Percentiles rank a stretch among this genome's conserved stretches.
phyloP scores from a whole-genome alignment of 2,329 filamentous ascomycete species.

The Phaeomoniella chlamydospora region DNA sequence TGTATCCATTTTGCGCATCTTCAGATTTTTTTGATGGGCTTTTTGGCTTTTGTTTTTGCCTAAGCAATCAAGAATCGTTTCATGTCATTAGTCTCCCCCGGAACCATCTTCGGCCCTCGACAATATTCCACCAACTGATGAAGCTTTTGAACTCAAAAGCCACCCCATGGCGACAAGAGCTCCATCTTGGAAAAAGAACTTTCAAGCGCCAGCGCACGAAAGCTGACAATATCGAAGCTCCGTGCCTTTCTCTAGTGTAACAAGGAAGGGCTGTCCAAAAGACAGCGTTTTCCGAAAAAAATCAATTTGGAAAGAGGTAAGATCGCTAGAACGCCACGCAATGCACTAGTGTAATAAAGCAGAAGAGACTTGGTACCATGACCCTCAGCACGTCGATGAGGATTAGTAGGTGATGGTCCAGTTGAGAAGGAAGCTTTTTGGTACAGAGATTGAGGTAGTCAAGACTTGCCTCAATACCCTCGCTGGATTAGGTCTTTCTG shows the following conservation, averaged over 20 bases:
- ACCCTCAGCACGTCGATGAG: too few relatives aligned
- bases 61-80: background rate
- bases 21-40: too few relatives aligned
- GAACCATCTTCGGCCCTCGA: too few relatives aligned
- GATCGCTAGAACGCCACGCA: background rate
- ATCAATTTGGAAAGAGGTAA: background rate
- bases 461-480: background rate
- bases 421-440: background rate
- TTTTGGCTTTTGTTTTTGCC: background rate
- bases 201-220: background rate
- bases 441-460: background rate
- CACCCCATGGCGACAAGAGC: background rate
- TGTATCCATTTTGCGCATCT: background rate
- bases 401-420: too few relatives aligned
- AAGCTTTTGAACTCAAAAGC: background rate
- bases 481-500: conserved; percentile 40
- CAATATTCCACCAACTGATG: background rate
- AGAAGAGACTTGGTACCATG: background rate
- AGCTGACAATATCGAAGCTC: background rate
- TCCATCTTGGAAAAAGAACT: background rate
- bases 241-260: background rate
- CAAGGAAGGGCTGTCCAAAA: background rate
- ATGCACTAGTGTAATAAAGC: background rate
- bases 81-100: too few relatives aligned
- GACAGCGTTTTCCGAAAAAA: background rate